These are phyloP conservation scores for Xylaria sp. DNA, from an alignment of 2,329 filamentous ascomycete genomes.

Conservation along the genomic window DNA sequence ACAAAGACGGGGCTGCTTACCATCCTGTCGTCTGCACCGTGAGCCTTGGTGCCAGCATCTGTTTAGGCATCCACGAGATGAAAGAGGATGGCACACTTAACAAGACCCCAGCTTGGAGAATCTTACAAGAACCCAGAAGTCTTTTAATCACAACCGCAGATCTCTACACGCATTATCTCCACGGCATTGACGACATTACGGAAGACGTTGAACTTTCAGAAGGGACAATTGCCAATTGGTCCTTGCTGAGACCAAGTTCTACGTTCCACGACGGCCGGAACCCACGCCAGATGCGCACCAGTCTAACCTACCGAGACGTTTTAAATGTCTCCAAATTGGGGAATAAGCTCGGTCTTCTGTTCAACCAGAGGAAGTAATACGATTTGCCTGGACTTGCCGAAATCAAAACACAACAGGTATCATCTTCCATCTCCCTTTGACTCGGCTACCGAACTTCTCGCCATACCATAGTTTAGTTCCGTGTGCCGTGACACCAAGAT, in stretches of 20 bases:
- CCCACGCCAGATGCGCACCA: slow-evolving; percentile 70
- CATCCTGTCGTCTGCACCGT: slow-evolving; percentile 90
- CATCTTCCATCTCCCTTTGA: slow-evolving; percentile 77
- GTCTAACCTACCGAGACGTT: slow-evolving; percentile 88
- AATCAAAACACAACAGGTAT: slow-evolving; percentile 73
- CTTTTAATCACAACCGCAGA: slow-evolving; percentile 76
- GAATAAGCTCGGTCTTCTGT: slow-evolving; percentile 68
- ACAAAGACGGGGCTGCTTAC: slow-evolving; percentile 93
- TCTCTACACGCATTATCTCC: slow-evolving; percentile 77
- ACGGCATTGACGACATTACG: slow-evolving; percentile 76
- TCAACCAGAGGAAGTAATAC: slow-evolving; percentile 53
- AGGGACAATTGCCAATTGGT: slow-evolving; percentile 77
- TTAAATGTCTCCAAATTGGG: slow-evolving; percentile 81
- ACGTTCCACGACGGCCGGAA: slow-evolving; percentile 64
- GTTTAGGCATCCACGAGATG: slow-evolving; percentile 79
- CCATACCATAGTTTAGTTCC: slow-evolving; percentile 84
- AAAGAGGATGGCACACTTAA: slow-evolving; percentile 69
- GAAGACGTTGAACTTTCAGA: slow-evolving; percentile 73
- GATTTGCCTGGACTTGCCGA: slow-evolving; percentile 35
- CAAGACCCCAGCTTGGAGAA: slow-evolving; percentile 61
- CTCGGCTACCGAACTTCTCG: slow-evolving; percentile 76
- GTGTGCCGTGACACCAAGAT: slow-evolving; percentile 83
- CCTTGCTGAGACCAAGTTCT: slow-evolving; percentile 65
- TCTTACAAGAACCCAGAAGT: slow-evolving; percentile 87
- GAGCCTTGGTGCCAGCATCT: slow-evolving; percentile 80